phyloP scores from a whole-genome alignment of 2,329 filamentous ascomycete species.

The Spiromastix sp. region DNA sequence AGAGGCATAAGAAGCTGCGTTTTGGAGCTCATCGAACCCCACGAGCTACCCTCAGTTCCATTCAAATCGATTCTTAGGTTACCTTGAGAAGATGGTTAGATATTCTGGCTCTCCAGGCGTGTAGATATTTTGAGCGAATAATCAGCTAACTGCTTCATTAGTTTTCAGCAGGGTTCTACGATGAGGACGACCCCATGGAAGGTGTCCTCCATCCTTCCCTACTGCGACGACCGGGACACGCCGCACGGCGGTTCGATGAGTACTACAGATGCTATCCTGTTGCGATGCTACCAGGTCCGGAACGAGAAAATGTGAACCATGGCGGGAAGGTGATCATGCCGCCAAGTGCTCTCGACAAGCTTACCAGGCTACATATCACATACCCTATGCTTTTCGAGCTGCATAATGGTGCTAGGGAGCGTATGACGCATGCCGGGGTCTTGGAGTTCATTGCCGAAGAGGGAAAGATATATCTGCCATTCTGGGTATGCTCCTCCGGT shows the following conservation, averaged over 20 bases:
- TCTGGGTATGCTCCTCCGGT: conserved; percentile 55
- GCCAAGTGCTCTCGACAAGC: conserved; percentile 92
- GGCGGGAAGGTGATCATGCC: conserved; percentile 97
- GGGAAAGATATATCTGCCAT: conserved; percentile 88
- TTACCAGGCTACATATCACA: conserved; percentile 89
- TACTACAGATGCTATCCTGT: conserved; percentile 97
- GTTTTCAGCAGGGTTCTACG: conserved; percentile 41
- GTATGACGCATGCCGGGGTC: conserved; percentile 84
- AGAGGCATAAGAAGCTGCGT: too few relatives aligned
- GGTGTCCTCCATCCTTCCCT: conserved; percentile 42
- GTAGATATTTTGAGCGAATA: too few relatives aligned
- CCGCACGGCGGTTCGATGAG: conserved; percentile 80
- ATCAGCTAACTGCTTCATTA: conserved; percentile 12
- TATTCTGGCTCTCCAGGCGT: too few relatives aligned
- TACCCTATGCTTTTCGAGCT: conserved; percentile 97
- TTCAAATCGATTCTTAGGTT: too few relatives aligned
- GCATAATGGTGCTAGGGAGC: conserved; percentile 71
- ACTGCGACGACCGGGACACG: conserved; percentile 37
- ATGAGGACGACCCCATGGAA: conserved; percentile 42
- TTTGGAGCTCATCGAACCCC: too few relatives aligned
- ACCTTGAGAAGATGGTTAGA: too few relatives aligned
- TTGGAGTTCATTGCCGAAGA: conserved; percentile 97
- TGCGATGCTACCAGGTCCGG: conserved; percentile 83
- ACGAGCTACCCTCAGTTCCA: too few relatives aligned
- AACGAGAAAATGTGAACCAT: conserved; percentile 83